These are phyloP conservation scores for Aspergillus bertholletiae DNA, from an alignment of 495 filamentous ascomycete species.

Conservation along the genomic window DNA sequence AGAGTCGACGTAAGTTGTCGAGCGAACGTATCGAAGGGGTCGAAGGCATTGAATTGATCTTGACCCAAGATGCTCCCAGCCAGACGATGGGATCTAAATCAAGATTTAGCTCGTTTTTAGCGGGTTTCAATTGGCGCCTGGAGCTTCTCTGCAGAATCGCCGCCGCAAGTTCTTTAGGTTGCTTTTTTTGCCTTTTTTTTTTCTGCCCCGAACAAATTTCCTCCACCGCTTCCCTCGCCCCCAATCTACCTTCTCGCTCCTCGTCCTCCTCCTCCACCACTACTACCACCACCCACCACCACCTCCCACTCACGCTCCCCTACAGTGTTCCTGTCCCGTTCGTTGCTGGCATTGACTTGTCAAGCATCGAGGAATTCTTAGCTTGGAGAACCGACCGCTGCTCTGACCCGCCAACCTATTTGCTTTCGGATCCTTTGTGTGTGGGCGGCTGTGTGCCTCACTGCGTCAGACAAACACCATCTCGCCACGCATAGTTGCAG, in stretches of 20 bases:
- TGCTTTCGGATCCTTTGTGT: slow-evolving; percentile 19
- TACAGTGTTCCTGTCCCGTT: slow-evolving; percentile 31
- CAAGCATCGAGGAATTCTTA: slow-evolving; percentile 32
- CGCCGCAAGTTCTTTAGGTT: slow-evolving; percentile 1
- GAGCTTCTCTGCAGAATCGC: not conserved
- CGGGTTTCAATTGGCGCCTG: not conserved
- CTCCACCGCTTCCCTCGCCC: not conserved
- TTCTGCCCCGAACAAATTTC: not conserved
- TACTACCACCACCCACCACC: too few species aligned
- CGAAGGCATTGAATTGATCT: too few species aligned
- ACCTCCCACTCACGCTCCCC: slow-evolving; percentile 21
- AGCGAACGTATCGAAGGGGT: too few species aligned
- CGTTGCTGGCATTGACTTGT: slow-evolving; percentile 55
- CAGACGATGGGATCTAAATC: too few species aligned
- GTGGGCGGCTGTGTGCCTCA: slow-evolving; percentile 9
- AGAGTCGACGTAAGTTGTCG: too few species aligned
- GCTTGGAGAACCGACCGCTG: slow-evolving; percentile 23
- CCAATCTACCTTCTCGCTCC: slow-evolving; percentile 11
- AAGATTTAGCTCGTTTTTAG: too few species aligned
- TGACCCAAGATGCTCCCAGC: too few species aligned
- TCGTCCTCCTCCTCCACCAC: slow-evolving; percentile 24
- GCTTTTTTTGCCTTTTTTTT: not conserved
- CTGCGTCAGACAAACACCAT: slow-evolving; percentile 17
- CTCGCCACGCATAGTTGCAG: slow-evolving; percentile 17
- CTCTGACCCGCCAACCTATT: slow-evolving; percentile 3